phyloP scores from a whole-genome alignment of 2,329 filamentous ascomycete species.

The Geosmithia putterillii region DNA sequence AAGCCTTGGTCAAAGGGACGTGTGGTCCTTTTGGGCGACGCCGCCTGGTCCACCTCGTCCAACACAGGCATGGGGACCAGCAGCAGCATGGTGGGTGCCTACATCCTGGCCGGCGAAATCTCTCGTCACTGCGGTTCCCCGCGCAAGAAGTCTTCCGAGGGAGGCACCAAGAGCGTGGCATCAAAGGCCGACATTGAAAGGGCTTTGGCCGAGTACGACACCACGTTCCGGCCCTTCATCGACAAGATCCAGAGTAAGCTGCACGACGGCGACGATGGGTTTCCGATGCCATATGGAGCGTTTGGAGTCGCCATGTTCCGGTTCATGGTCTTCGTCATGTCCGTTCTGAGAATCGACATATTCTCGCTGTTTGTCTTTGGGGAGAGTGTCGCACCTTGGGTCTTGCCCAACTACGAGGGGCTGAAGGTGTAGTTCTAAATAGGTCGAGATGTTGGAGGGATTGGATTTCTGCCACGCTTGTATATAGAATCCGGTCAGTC shows the following conservation, averaged over 20 bases:
- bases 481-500: too few relatives aligned
- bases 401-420: too few relatives aligned
- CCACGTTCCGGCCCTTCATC: neutral
- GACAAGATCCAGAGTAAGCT: neutral
- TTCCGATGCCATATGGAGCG: too few relatives aligned
- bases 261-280: too few relatives aligned
- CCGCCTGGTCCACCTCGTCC: constrained; percentile 30
- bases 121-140: constrained; percentile 5
- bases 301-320: too few relatives aligned
- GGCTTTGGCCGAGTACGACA: neutral
- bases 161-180: neutral
- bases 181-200: neutral
- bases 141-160: constrained; percentile 23
- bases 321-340: too few relatives aligned
- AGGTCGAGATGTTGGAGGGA: too few relatives aligned
- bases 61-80: constrained; percentile 32
- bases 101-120: constrained; percentile 37
- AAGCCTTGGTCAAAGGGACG: constrained; percentile 18
- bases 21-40: constrained; percentile 33
- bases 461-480: too few relatives aligned
- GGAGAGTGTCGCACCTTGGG: too few relatives aligned
- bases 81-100: constrained; percentile 28
- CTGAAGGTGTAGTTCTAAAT: too few relatives aligned
- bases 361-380: too few relatives aligned
- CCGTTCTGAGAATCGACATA: too few relatives aligned